Base-by-base conservation (phyloP, 2,329 filamentous ascomycete species). In the Xylariaceae sp. region DNA sequence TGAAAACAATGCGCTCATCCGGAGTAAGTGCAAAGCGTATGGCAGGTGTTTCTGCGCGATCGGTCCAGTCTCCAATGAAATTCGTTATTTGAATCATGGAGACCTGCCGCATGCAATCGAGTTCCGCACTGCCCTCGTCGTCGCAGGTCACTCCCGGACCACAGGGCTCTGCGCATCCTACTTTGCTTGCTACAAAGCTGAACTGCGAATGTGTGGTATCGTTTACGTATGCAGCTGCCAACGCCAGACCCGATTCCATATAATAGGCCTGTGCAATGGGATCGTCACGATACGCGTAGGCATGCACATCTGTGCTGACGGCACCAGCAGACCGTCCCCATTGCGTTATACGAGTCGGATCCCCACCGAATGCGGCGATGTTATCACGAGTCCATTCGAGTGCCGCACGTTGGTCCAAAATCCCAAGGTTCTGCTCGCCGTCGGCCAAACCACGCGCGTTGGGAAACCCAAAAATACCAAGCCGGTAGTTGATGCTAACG, bases 371-470 rank as follows among this genome's bases (percentile, higher is more conserved):
- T 6, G 63, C 65, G 7, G 57, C 68, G 38, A 80, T 74, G 60
- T 81, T 79, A 52, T 73, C 66, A 38, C 69, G 68, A 0, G 78
- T 64, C 78, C 78, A 81, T 63, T 79, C 74, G 1, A 80, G 61
- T 1, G 75, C 77, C 17, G 69, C 60, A 9, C 77, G 73, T 59
- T 80, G 76, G 61, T 83, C 78, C 3, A 73, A 67, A 5, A 80
- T 62, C 1, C 76, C 78, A 11, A 77, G 56, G 51, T 81, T 81
- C 47, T 72, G 68, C 12, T 52, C 66, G 46, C 53, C 40, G 22
- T 42, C 34, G 45, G 22, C 60, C 19, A 68, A 54, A 0, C 61
- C 65, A 1, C 55, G 54, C 6, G 65, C 66, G 56, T 61, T 63
- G 34, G 66, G 67, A 53, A 66, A 70, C 19, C 67, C 67, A 41